These are phyloP conservation scores for Pestalotiopsis sp. DNA, from an alignment of 2,329 filamentous ascomycete genomes.

Conservation along the genomic window DNA sequence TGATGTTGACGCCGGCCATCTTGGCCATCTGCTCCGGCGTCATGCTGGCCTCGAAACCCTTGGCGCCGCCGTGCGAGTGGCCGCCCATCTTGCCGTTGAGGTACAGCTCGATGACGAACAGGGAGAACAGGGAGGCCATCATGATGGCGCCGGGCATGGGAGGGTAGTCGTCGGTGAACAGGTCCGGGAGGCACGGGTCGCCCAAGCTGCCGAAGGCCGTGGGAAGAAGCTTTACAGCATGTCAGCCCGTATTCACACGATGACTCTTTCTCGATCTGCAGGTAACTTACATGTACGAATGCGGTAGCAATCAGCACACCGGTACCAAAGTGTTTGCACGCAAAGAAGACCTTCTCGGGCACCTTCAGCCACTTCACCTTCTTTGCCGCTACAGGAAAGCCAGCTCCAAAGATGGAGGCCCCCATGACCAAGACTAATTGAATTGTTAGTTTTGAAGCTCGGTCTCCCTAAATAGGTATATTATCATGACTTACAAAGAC, in stretches of 20 bases:
- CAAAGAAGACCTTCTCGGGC: constrained; percentile 59
- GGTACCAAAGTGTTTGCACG: constrained; percentile 70
- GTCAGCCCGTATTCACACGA: constrained; percentile 10
- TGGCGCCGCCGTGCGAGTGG: constrained; percentile 61
- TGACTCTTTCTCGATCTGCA: not conserved
- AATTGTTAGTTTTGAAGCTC: not conserved
- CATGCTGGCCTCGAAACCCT: constrained; percentile 39
- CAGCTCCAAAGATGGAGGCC: constrained; percentile 47
- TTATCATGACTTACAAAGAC: constrained; percentile 40
- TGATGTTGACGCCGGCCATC: constrained; percentile 15
- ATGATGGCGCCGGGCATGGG: constrained; percentile 67
- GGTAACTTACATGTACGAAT: constrained; percentile 64
- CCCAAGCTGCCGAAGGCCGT: constrained; percentile 59
- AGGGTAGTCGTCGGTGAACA: constrained; percentile 63
- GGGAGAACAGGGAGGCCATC: constrained; percentile 62
- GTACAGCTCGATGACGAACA: constrained; percentile 67
- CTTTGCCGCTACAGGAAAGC: constrained; percentile 56
- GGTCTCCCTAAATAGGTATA: not conserved
- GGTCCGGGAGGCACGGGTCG: constrained; percentile 59
- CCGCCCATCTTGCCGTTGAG: constrained; percentile 62
- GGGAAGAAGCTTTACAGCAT: constrained; percentile 50
- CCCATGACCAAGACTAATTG: constrained; percentile 41
- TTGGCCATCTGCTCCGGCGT: constrained; percentile 14
- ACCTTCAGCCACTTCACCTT: constrained; percentile 63
- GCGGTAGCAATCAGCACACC: constrained; percentile 74